These are phyloP conservation scores for Hericium rajendrae DNA, from an alignment of 768 basidiomycete genomes.

Conservation along the genomic window DNA sequence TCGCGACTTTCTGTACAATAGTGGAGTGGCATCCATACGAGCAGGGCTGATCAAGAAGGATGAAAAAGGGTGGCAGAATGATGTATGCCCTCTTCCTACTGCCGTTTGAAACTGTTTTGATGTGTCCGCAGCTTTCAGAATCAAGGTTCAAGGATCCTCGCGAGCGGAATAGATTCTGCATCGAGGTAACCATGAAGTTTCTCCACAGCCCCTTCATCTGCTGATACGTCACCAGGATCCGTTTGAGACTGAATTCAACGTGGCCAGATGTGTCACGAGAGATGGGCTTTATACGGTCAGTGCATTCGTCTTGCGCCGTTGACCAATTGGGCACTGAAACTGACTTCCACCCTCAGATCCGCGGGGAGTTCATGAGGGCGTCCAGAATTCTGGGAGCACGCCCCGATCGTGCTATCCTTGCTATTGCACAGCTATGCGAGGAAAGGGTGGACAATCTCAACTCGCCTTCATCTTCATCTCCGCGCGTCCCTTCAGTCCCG, in stretches of 20 bases:
- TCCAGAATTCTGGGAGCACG: conserved; percentile 72
- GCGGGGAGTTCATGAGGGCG: conserved; percentile 97
- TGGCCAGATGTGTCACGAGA: conserved; percentile 90
- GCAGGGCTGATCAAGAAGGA: conserved; percentile 86
- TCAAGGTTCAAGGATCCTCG: conserved; percentile 56
- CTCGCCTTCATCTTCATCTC: conserved; percentile 32
- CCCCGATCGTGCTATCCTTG: conserved; percentile 72
- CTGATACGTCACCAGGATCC: conserved; percentile 57
- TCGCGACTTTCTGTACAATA: conserved; percentile 87
- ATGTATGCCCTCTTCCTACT: conserved; percentile 21
- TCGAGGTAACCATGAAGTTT: conserved; percentile 53
- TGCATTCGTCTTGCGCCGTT: conserved; percentile 1
- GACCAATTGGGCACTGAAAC: conserved; percentile 3
- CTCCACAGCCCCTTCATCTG: neutral
- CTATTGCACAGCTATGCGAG: conserved; percentile 84
- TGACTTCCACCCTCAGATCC: conserved; percentile 50
- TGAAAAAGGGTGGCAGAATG: conserved; percentile 89
- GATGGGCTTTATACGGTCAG: conserved; percentile 91
- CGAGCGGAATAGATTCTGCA: conserved; percentile 91
- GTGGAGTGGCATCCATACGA: conserved; percentile 85
- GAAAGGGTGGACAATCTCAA: conserved; percentile 66
- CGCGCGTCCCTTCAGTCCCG: conserved; percentile 31
- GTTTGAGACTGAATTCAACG: conserved; percentile 94
- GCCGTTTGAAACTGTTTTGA: neutral
- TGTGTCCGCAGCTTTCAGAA: conserved; percentile 10